A percentile compares a stretch with the other conserved stretches of the same genome.
Conservation (phyloP, 2,329 filamentous ascomycete species). For the Fusarium continuum region DNA sequence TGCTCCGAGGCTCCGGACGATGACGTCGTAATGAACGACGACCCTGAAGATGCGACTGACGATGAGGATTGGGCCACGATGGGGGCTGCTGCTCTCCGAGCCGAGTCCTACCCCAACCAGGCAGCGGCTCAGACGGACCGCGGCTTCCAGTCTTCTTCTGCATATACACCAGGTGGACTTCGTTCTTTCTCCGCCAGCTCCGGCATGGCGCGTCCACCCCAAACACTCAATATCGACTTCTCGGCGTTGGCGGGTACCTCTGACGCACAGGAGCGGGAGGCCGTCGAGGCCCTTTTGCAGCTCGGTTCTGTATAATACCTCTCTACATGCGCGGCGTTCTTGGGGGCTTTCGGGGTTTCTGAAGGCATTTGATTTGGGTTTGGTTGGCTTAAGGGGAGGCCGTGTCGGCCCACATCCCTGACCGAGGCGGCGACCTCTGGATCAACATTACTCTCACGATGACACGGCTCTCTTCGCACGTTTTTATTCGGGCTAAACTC, state of each 20-base stretch:
- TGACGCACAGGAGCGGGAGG: conserved; percentile 80
- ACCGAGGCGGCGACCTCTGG: conserved; percentile 47
- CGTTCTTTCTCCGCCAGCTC: conserved; percentile 61
- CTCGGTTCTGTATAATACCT: conserved; percentile 79
- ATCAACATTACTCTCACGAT: conserved; percentile 46
- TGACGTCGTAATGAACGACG: conserved; percentile 73
- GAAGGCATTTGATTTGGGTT: conserved; percentile 39
- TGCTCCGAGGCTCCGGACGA: conserved; percentile 79
- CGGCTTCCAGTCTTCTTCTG: conserved; percentile 53
- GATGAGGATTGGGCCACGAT: conserved; percentile 96
- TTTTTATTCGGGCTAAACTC: conserved; percentile 18
- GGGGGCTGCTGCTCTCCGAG: conserved; percentile 83
- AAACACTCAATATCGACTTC: conserved; percentile 62
- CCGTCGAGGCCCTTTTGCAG: conserved; percentile 80
- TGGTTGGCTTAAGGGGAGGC: conserved; percentile 45
- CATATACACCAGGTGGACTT: conserved; percentile 58
- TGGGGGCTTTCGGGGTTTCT: conserved; percentile 34
- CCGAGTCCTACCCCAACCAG: conserved; percentile 68
- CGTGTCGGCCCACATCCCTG: conserved; percentile 45
- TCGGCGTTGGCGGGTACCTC: conserved; percentile 61
- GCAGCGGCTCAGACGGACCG: conserved; percentile 64
- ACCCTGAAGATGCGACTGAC: conserved; percentile 87
- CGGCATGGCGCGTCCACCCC: conserved; percentile 64
- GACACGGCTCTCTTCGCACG: conserved; percentile 44
- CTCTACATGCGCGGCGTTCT: conserved; percentile 65